These are phyloP conservation scores for Retiboletus flavoniger DNA, from an alignment of 1,284 basidiomycete species.

Conservation along the genomic window DNA sequence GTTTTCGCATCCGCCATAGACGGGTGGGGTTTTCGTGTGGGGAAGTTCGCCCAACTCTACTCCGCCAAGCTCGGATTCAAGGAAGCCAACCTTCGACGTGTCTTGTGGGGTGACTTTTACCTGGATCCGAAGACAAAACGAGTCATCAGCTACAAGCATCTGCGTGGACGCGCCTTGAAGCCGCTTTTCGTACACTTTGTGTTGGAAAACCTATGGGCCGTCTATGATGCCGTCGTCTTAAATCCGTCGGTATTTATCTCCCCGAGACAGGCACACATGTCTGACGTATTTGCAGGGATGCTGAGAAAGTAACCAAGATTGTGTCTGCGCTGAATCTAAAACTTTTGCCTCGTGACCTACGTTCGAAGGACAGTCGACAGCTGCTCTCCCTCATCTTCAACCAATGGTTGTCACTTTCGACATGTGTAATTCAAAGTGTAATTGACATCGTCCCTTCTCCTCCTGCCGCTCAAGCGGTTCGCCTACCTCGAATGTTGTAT, in stretches of 20 bases:
- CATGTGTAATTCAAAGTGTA: conserved; percentile 88
- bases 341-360: conserved; percentile 86
- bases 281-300: conserved; percentile 72
- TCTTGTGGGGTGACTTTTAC: conserved; percentile 98
- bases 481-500: conserved; percentile 93
- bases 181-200: conserved; percentile 99
- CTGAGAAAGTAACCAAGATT: conserved; percentile 89
- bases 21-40: conserved; percentile 96
- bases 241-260: conserved; percentile 69
- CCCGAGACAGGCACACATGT: neutral
- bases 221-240: conserved; percentile 85
- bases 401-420: conserved; percentile 95
- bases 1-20: conserved; percentile 96
- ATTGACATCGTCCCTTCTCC: conserved; percentile 94
- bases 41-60: conserved; percentile 93
- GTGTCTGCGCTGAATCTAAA: conserved; percentile 82
- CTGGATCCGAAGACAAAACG: conserved; percentile 95
- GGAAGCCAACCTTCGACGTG: conserved; percentile 82
- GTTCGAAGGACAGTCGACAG: conserved; percentile 85
- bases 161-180: conserved; percentile 84
- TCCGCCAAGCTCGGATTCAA: conserved; percentile 90
- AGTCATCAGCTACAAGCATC: conserved; percentile 89
- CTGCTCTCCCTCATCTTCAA: conserved; percentile 87
- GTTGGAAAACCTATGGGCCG: conserved; percentile 95
- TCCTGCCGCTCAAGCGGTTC: conserved; percentile 73